These are phyloP conservation scores for Microdochium nivale DNA, from an alignment of 2,329 filamentous ascomycete species.

Conservation along the genomic window DNA sequence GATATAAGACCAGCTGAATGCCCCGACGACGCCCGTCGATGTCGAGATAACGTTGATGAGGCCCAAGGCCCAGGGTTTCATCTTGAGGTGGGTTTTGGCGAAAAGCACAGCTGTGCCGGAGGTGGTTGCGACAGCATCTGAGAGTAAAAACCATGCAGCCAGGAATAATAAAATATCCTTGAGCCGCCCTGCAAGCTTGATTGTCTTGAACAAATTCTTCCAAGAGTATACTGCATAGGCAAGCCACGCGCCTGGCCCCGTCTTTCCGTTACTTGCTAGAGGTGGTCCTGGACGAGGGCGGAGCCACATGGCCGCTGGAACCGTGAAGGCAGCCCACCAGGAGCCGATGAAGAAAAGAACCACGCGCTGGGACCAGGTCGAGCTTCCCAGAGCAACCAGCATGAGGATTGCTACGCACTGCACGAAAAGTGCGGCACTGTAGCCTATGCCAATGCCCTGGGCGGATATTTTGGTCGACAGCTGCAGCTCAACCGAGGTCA, in stretches of 20 bases:
- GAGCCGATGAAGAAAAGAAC: slow-evolving; percentile 79
- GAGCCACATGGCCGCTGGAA: slow-evolving; percentile 82
- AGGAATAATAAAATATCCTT: slow-evolving; percentile 73
- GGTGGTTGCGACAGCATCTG: slow-evolving; percentile 89
- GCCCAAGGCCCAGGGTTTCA: slow-evolving; percentile 80
- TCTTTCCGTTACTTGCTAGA: slow-evolving; percentile 37
- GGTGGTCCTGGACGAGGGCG: slow-evolving; percentile 84
- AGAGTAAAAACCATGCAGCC: slow-evolving; percentile 87
- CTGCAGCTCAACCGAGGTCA: slow-evolving; percentile 59
- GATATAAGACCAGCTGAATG: slow-evolving; percentile 80
- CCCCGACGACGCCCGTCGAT: slow-evolving; percentile 72
- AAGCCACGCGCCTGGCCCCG: slow-evolving; percentile 42
- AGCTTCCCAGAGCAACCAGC: slow-evolving; percentile 63
- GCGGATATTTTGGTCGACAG: slow-evolving; percentile 88
- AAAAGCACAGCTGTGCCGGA: slow-evolving; percentile 92
- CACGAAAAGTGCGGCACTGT: slow-evolving; percentile 75
- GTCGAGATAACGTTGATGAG: slow-evolving; percentile 93
- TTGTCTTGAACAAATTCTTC: slow-evolving; percentile 75
- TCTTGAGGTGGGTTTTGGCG: slow-evolving; percentile 85
- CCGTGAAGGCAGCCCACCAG: slow-evolving; percentile 91
- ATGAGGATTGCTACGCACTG: slow-evolving; percentile 76
- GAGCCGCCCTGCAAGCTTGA: slow-evolving; percentile 63
- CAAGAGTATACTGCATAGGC: slow-evolving; percentile 77
- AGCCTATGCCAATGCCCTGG: slow-evolving; percentile 88
- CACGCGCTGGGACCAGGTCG: slow-evolving; percentile 76